These are phyloP conservation scores for Penicillium mononematosum DNA, from an alignment of 495 filamentous ascomycete species.

Conservation along the genomic window DNA sequence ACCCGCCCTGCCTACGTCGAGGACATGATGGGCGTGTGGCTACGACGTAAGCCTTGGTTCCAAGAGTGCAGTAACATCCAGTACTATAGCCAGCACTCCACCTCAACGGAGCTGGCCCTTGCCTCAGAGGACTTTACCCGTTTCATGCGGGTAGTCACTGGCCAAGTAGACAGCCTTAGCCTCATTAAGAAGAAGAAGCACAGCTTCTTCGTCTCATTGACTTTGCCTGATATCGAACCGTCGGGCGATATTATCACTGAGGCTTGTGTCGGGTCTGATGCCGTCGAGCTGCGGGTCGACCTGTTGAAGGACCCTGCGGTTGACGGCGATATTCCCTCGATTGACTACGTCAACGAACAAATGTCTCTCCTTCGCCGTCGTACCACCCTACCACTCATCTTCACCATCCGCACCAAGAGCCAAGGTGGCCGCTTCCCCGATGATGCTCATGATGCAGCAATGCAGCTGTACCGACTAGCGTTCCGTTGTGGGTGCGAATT, in stretches of 20 bases:
- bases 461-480: conserved; percentile 72
- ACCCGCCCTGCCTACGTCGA: conserved; percentile 90
- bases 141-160: conserved; percentile 73
- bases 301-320: conserved; percentile 73
- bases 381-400: conserved; percentile 84
- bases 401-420: conserved; percentile 80
- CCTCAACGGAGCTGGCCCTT: conserved; percentile 48
- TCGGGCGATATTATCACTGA: conserved; percentile 63
- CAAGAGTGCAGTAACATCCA: conserved; percentile 93
- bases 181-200: conserved; percentile 66
- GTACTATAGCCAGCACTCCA: conserved; percentile 76
- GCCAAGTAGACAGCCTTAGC: conserved; percentile 62
- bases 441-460: conserved; percentile 62
- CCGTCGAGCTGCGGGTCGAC: conserved; percentile 92
- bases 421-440: conserved; percentile 93
- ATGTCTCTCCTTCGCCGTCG: conserved; percentile 73
- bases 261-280: conserved; percentile 83
- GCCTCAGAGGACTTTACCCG: conserved; percentile 75
- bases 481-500: conserved; percentile 85
- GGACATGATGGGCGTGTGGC: conserved; percentile 89
- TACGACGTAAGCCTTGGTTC: conserved; percentile 89
- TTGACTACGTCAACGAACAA: conserved; percentile 78
- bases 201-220: conserved; percentile 92
- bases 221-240: conserved; percentile 68
- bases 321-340: conserved; percentile 55